Evolutionary conservation across 257 asterid genomes (phyloP).

Genomic region (Solanum chiquidenum): DNA sequence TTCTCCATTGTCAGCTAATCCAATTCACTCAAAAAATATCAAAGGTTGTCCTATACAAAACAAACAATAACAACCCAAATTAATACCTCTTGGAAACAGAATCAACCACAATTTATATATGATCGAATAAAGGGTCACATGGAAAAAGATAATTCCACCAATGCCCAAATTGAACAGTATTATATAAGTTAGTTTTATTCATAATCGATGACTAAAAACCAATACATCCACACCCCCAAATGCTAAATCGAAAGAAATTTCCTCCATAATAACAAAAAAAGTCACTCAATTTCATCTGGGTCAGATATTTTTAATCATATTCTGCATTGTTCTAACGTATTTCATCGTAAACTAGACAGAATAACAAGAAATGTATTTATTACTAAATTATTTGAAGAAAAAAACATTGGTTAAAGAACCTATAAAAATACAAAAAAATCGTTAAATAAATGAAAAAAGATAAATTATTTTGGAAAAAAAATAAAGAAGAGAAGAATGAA

Average conservation of each 20-base stretch:
- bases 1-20: constrained; percentile 6
- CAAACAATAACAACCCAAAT: neutral
- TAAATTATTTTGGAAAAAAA: neutral
- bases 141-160: neutral
- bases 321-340: neutral
- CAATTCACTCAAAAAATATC: constrained; percentile 23
- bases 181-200: neutral
- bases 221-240: neutral
- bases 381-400: neutral
- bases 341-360: neutral
- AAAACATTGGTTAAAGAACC: neutral
- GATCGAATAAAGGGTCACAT: neutral
- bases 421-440: neutral
- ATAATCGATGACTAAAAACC: neutral
- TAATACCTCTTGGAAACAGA: neutral
- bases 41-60: constrained; percentile 15
- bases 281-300: neutral
- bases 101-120: neutral
- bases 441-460: neutral
- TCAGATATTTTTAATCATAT: neutral
- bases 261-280: neutral
- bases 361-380: neutral
- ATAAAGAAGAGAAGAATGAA: neutral
- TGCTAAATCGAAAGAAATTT: neutral
- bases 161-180: neutral